Percentiles rank a stretch among this genome's conserved stretches.
These are phyloP conservation scores for Globisporangium apiculatum DNA, from an alignment of 352 stramenopile species.

Conservation along the genomic window DNA sequence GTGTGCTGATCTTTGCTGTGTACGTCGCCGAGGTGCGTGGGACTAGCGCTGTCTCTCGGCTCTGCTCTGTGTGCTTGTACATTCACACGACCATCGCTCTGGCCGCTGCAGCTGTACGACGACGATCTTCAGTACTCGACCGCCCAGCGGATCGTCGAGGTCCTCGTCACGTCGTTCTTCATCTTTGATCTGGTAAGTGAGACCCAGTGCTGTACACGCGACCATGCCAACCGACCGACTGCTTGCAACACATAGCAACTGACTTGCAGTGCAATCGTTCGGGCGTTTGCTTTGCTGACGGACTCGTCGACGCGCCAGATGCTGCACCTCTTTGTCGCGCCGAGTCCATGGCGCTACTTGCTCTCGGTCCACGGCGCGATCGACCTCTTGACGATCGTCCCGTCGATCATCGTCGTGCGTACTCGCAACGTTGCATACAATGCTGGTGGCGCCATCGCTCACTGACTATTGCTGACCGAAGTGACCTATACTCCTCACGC, in stretches of 20 bases:
- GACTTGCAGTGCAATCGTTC: too few species aligned
- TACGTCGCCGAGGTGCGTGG: constrained; percentile 47
- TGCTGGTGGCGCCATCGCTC: too few species aligned
- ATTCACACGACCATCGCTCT: neutral
- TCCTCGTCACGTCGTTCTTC: constrained; percentile 47
- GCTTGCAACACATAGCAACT: too few species aligned
- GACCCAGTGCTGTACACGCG: neutral
- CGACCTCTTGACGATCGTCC: constrained; percentile 65
- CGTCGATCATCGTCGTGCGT: constrained; percentile 47
- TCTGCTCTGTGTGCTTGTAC: neutral
- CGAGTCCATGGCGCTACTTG: constrained; percentile 34
- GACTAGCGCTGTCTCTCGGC: neutral
- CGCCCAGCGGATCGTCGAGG: constrained; percentile 23
- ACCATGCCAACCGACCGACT: neutral
- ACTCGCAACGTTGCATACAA: neutral
- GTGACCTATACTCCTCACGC: neutral
- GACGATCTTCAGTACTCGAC: constrained; percentile 13
- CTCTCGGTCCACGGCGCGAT: constrained; percentile 50
- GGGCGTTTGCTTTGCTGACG: too few species aligned
- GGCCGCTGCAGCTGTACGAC: constrained; percentile 29
- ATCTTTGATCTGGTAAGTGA: constrained; percentile 44
- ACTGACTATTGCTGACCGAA: too few species aligned
- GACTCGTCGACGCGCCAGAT: constrained; percentile 9
- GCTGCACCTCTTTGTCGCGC: constrained; percentile 42
- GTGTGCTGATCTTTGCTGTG: constrained; percentile 46